These are phyloP conservation scores for Balakata baccata DNA, from an alignment of 345 rosid genomes.

Conservation along the genomic window DNA sequence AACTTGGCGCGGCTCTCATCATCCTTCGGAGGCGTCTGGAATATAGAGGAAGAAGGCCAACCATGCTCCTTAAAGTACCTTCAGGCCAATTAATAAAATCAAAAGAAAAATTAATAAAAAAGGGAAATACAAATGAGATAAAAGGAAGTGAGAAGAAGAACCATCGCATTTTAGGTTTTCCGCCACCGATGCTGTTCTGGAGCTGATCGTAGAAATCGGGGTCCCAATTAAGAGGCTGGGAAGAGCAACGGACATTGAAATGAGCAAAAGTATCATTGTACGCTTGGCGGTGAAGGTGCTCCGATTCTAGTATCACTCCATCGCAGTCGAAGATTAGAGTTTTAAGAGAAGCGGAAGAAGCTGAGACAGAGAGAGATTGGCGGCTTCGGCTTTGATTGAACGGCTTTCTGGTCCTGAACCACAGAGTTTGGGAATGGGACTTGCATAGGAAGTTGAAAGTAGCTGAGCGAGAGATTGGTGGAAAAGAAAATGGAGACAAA, in stretches of 20 bases:
- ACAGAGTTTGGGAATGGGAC: neutral
- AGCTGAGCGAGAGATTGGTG: neutral
- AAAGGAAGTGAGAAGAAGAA: slow-evolving; percentile 3
- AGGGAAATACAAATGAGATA: neutral
- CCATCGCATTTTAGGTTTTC: slow-evolving; percentile 98
- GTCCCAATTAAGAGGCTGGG: slow-evolving; percentile 63
- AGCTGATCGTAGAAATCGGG: slow-evolving; percentile 73
- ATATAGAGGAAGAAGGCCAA: slow-evolving; percentile 79
- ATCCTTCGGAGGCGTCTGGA: slow-evolving; percentile 50
- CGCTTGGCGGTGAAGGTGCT: slow-evolving; percentile 89
- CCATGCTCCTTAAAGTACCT: slow-evolving; percentile 93
- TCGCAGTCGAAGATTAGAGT: slow-evolving; percentile 93
- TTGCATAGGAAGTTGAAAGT: neutral
- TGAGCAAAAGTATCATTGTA: slow-evolving; percentile 88
- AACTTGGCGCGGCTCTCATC: slow-evolving; percentile 66
- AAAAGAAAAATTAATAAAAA: neutral
- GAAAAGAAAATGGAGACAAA: slow-evolving; percentile 1
- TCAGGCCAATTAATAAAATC: neutral
- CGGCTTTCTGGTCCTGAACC: slow-evolving; percentile 7
- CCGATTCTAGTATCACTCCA: slow-evolving; percentile 89
- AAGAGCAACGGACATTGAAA: slow-evolving; percentile 70
- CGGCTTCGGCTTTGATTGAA: neutral
- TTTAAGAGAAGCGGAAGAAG: slow-evolving; percentile 48
- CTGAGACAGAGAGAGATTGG: slow-evolving; percentile 21
- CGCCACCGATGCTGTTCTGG: slow-evolving; percentile 86